Base-by-base conservation (phyloP, 257 asterid genomes). In the Hygrophila difformis region DNA sequence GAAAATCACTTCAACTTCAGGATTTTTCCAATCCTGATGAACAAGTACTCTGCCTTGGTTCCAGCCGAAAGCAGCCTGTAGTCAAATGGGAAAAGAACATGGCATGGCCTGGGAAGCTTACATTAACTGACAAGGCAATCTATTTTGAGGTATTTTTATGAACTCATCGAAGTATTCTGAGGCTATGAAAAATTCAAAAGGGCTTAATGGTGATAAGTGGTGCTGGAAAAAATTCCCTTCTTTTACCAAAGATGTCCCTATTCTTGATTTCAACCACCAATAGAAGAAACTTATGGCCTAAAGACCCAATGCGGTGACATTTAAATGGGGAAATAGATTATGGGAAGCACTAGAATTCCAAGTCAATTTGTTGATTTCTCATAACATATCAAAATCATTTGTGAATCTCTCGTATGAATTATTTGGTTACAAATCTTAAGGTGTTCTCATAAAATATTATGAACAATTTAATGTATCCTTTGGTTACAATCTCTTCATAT, bases 31-130 rank as follows among this genome's bases (percentile, higher is more conserved):
- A 46, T 48, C 61, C 43, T 68, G 20, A 77, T 40, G 99, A 86
- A 67, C 70, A 59, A 56, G 51, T 78, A 62, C 69, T 86, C 37
- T 82, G 96, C 50, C 73, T 91, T 51, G 83, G 86, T 66, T 82
- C 99, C n/a, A 79, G 88, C 60, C 71, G 93, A 65, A 91, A 91
- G 71, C 94, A 81, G 51, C 98, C 98, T 15, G 94, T 91, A 40
- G 70, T 91, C 57, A 91, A 58, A 68, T 91, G 99, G 99, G 81
- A 82, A 57, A 82, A 78, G 54, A 80, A 86, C 73, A 68, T 76
- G 70, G 84, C 88, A 31, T 91, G 96, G 99, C 99, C 99, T 0
- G 99, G 99, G 57, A 82, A 73, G 76, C 71, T 85, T 36, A 82
- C 76, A 29, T 71, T 86, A 69, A 91, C 96, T 15, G 94, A 86